Evolutionary conservation across 441 rosid species (phyloP), one percentile per base, ranked within the genome.

Genomic region (Raphanus hybrid): DNA sequence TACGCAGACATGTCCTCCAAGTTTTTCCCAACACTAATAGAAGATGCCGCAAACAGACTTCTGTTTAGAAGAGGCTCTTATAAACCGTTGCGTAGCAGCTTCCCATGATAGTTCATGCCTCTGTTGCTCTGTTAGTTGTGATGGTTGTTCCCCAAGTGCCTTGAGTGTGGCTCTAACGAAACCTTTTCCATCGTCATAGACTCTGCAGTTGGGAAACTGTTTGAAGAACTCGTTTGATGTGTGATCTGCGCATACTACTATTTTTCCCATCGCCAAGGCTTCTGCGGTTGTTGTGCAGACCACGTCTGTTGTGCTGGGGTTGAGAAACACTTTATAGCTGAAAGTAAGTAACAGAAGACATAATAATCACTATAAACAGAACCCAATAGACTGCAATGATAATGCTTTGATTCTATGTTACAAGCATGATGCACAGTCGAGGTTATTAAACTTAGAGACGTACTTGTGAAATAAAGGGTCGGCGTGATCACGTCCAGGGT

Each of bases 231-330:
- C 92, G 32, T 96, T 96, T 2, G 98, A 93, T 55, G 87, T 81
- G 82, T 93, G 98, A 69, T 96, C 83, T 59, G 97, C 93, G 60
- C 97, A 92, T 8, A 96, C 89, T 54, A 91, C 97, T 2, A 75
- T 81, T 79, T 96, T 96, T 1, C 98, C 98, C 99, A 96, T 96
- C 34, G 99, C 99, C 80, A 96, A 81, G 45, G 98, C 99, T 87
- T 96, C 99, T 58, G 97, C 97, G 5, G 97, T 93, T 50, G 97
- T 92, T 12, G 99, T 96, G 86, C 98, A 96, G 64, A 96, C 98
- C 52, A 96, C 98, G 58, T 96, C 99, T 6, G 97, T 92, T 57
- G 97, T 96, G 90, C 99, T 96, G 3, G 99, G 98, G 81, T 96
- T 96, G 82, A 96, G 84, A 78, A 96, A 96, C 82, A 91, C 93